phyloP scores from a whole-genome alignment of 129 eudicot species.

The Flaveria brownii region DNA sequence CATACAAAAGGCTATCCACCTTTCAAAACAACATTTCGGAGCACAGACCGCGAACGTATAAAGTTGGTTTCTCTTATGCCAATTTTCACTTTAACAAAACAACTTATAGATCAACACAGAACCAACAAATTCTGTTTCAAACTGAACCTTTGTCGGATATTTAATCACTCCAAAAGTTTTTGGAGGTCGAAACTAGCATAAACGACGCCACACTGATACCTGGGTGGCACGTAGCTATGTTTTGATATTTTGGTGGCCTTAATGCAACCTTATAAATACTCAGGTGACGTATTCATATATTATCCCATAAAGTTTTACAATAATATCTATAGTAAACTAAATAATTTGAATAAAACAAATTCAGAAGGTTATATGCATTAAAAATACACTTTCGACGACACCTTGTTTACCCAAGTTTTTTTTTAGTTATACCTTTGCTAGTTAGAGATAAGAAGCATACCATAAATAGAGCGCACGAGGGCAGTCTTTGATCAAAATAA shows the following conservation, averaged over 20 bases:
- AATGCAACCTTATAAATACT: not conserved
- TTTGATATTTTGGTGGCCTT: not conserved
- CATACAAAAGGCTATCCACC: no score
- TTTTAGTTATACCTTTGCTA: not conserved
- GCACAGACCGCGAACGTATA: not conserved
- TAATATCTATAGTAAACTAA: no score
- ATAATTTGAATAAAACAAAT: not conserved
- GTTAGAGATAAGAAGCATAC: constrained; percentile 30
- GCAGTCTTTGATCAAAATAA: constrained; percentile 66
- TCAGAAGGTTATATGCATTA: not conserved
- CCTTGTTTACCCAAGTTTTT: not conserved
- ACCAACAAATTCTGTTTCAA: not conserved
- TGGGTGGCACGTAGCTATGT: not conserved
- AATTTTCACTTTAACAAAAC: not conserved
- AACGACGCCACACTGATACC: not conserved
- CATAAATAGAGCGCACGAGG: constrained; percentile 72
- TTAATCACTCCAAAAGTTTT: not conserved
- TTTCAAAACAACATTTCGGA: no score
- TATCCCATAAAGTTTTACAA: no score
- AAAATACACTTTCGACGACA: not conserved
- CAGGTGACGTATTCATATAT: no score
- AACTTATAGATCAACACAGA: not conserved
- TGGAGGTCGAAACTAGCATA: not conserved
- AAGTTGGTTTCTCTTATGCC: not conserved
- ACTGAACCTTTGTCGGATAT: not conserved